A percentile compares a stretch with the other conserved stretches of the same genome.
These are phyloP conservation scores for Murraya koenigii DNA, from an alignment of 345 rosid species.

Conservation along the genomic window DNA sequence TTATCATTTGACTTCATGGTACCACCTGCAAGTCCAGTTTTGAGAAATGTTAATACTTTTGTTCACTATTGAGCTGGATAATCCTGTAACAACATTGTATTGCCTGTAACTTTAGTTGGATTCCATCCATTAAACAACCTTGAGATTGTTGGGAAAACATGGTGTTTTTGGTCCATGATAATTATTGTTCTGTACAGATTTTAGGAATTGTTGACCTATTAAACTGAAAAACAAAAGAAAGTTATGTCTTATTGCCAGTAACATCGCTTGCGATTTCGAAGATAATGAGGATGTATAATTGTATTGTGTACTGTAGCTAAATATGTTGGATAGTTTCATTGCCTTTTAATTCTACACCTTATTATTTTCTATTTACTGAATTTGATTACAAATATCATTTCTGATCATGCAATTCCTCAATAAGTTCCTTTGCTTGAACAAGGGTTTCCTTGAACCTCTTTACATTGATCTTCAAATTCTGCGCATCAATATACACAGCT, in stretches of 20 bases:
- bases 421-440: constrained; percentile 25
- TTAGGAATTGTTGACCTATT: neutral
- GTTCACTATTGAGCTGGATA: neutral
- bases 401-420: neutral
- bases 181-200: neutral
- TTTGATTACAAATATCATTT: neutral
- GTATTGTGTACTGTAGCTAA: neutral
- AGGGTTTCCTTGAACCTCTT: constrained; percentile 30
- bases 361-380: neutral
- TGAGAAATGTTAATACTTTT: neutral
- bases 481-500: constrained; percentile 30
- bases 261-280: too few species aligned
- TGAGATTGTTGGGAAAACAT: neutral
- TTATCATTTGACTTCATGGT: neutral
- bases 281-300: neutral
- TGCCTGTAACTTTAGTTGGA: neutral
- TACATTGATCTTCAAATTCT: constrained; percentile 30
- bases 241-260: neutral
- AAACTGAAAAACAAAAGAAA: neutral
- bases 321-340: neutral
- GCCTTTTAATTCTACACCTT: neutral
- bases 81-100: neutral
- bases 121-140: neutral
- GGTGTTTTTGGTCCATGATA: neutral
- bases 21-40: neutral